Base-by-base conservation (phyloP, 1,284 basidiomycete genomes). In the Singerocomus inundabilis region DNA sequence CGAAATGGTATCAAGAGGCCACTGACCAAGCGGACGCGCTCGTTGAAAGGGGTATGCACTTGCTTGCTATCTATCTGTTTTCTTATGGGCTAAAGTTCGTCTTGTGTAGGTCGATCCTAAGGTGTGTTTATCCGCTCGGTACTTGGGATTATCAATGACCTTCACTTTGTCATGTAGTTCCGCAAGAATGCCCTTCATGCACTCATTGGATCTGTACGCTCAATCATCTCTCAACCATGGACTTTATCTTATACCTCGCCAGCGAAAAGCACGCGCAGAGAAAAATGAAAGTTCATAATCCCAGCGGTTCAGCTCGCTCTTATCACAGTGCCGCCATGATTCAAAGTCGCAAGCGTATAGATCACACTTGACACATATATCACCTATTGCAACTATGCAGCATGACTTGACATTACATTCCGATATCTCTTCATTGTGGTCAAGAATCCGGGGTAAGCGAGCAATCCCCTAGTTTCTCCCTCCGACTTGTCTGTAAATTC, bases 1-100 rank as follows among this genome's bases (percentile, higher is more conserved):
- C 85, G 90, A 60, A 99, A 99, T 80, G 96, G 93, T 70, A 95
- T 96, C 79, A 92, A 88, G 77, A 84, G 78, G 72, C 86, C 90
- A 51, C 76, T 80, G 72, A 82, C 82, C 58, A 79, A 84, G 72
- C 72, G 86, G 69, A 86, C 91, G 68, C 82, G 88, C 58, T 95
- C 91, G 51, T 70, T 93, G 78, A 93, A 87, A 78, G 95, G 95
- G 82, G 96, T 93, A 79, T 60, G 88, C 86, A 21, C 36, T 48
- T 28, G 33, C 32, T 54, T 28, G 44, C 3, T 38, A 38, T 40
- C 52, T 33, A 21, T 10, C 25, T 44, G 24, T 25, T 47, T 21
- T 36, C 42, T 51, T 15, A 33, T 59, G 18, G 21, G 21, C 37
- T 54, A 29, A 51, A 28, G 4, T 24, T 24, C 57, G 15, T 26